Percentiles rank a stretch among this genome's conserved stretches.
phyloP scores from a whole-genome alignment of 345 rosid species.

The Theobroma cacao region DNA sequence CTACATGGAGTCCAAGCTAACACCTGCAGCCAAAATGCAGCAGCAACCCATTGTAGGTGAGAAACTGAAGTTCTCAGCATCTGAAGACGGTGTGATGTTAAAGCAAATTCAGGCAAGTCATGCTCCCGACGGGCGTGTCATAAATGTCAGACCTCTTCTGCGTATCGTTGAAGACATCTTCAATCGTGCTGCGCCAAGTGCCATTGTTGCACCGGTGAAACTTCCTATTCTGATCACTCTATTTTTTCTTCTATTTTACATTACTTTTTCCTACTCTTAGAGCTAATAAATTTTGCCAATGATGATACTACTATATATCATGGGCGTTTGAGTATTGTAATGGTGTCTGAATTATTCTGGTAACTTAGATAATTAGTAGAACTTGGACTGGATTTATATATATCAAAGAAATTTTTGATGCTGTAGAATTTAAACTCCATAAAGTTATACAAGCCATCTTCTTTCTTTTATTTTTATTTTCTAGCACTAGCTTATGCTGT shows the following conservation, averaged over 20 bases:
- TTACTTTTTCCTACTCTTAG: not conserved
- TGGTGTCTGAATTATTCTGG: no score
- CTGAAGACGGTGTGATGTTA: conserved; percentile 58
- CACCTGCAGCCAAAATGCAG: conserved; percentile 7
- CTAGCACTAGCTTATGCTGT: conserved; percentile 4
- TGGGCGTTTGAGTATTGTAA: no score
- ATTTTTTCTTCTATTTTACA: not conserved
- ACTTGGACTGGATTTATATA: no score
- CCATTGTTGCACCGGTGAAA: conserved; percentile 31
- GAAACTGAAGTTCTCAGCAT: conserved; percentile 38
- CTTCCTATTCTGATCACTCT: not conserved
- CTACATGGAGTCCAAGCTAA: not conserved
- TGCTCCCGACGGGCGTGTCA: conserved; percentile 52
- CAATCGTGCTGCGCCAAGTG: conserved; percentile 39
- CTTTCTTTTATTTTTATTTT: not conserved
- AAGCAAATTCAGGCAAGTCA: conserved; percentile 61
- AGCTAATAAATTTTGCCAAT: not conserved
- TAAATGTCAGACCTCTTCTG: conserved; percentile 65
- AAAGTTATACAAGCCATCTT: not conserved
- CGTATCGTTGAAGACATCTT: conserved; percentile 68
- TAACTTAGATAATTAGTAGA: no score
- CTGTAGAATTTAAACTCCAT: not conserved
- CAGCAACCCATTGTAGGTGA: conserved; percentile 32
- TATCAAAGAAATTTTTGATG: no score
- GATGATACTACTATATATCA: no score